These are phyloP conservation scores for Colletotrichum sp. DNA, from an alignment of 2,329 filamentous ascomycete genomes.

Conservation along the genomic window DNA sequence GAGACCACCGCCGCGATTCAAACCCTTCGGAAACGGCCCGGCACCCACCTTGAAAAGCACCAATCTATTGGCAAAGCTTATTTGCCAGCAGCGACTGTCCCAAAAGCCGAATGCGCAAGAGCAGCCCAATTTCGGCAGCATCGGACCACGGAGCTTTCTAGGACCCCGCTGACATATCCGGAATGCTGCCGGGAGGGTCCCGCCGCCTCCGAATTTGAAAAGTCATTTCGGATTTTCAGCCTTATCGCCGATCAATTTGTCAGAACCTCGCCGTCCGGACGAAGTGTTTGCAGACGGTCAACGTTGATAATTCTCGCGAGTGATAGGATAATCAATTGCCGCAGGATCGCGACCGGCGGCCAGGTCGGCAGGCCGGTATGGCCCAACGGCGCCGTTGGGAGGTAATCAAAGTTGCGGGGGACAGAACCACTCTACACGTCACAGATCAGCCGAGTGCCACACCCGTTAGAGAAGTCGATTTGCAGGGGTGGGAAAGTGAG, in stretches of 20 bases:
- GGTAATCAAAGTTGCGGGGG: conserved; percentile 7
- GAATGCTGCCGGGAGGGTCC: background rate
- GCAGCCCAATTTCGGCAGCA: background rate
- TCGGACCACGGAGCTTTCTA: background rate
- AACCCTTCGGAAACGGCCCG: background rate
- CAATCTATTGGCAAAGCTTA: background rate
- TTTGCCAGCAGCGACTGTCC: no score
- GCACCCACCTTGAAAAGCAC: background rate
- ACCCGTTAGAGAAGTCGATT: background rate
- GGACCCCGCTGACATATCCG: background rate
- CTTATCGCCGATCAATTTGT: background rate
- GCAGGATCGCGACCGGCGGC: background rate
- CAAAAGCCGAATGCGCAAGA: background rate
- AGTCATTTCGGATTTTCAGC: background rate
- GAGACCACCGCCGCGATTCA: background rate
- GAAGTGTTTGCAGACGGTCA: background rate
- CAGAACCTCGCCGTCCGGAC: background rate
- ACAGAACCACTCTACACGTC: conserved; percentile 5
- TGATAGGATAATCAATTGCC: background rate
- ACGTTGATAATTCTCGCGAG: background rate
- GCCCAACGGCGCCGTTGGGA: background rate
- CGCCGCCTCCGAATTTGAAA: background rate
- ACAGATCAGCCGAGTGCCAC: background rate
- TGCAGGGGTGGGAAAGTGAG: background rate
- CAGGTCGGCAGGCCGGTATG: background rate